phyloP scores from a whole-genome alignment of 495 filamentous ascomycete species.

The Neurospora discreta region DNA sequence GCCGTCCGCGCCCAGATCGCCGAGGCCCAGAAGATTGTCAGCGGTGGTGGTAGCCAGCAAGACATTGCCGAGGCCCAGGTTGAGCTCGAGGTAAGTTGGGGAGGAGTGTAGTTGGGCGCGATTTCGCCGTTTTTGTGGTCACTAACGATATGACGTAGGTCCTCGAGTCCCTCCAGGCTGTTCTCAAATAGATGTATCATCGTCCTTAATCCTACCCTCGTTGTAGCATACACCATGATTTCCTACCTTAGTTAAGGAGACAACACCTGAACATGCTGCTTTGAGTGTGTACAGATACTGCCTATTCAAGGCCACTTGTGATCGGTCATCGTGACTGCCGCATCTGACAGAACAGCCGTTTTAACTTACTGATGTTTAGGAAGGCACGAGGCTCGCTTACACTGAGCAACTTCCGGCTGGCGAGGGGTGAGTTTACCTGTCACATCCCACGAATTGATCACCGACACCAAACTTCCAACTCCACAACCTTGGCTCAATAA shows the following conservation, averaged over 20 bases:
- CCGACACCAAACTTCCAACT: not conserved
- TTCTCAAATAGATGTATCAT: constrained; percentile 52
- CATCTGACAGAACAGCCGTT: not conserved
- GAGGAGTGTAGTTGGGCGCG: not conserved
- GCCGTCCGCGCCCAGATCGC: constrained; percentile 68
- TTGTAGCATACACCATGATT: constrained; percentile 25
- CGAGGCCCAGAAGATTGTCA: constrained; percentile 91
- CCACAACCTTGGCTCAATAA: not conserved
- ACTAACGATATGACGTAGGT: constrained; percentile 12
- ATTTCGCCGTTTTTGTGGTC: not conserved
- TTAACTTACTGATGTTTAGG: not conserved
- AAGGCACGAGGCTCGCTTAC: not conserved
- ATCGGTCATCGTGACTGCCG: not conserved
- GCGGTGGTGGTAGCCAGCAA: constrained; percentile 85
- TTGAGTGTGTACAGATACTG: constrained; percentile 1
- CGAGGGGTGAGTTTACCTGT: not conserved
- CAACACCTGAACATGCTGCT: constrained; percentile 10
- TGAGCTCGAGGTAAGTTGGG: constrained; percentile 76
- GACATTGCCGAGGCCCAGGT: constrained; percentile 98
- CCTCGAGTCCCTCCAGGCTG: constrained; percentile 54
- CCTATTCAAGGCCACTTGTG: not conserved
- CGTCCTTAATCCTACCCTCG: constrained; percentile 5
- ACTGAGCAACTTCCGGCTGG: not conserved
- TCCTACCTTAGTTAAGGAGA: constrained; percentile 18
- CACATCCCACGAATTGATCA: not conserved